Conservation (phyloP, 2,329 filamentous ascomycete species). For the Hymenoscyphus fraxineus region DNA sequence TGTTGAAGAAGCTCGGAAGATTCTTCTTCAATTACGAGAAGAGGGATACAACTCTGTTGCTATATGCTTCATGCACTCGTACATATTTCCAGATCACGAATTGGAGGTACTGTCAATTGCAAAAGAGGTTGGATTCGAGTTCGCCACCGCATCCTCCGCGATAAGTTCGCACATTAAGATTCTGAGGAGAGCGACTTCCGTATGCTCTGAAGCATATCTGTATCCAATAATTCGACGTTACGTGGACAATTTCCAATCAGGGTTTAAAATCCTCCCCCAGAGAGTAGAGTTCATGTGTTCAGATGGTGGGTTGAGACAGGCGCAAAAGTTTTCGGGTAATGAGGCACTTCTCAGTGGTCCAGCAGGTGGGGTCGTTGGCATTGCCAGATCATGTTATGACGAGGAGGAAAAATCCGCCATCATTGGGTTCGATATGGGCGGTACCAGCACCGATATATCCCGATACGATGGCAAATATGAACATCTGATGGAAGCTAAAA, state of each 20-base stretch:
- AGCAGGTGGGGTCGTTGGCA: slow-evolving; percentile 90
- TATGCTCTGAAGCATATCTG: slow-evolving; percentile 71
- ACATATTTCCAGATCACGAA: slow-evolving; percentile 87
- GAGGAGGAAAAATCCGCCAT: slow-evolving; percentile 76
- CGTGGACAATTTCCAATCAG: slow-evolving; percentile 70
- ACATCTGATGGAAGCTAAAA: slow-evolving; percentile 91
- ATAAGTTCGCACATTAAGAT: slow-evolving; percentile 66
- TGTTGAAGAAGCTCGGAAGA: slow-evolving; percentile 53
- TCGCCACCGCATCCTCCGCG: slow-evolving; percentile 69
- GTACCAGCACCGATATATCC: slow-evolving; percentile 73
- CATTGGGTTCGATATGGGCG: slow-evolving; percentile 95
- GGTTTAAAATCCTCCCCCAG: slow-evolving; percentile 66
- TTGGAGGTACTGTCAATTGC: slow-evolving; percentile 72
- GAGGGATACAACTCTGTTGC: slow-evolving; percentile 70
- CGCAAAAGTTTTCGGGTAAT: slow-evolving; percentile 75
- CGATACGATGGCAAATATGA: slow-evolving; percentile 85
- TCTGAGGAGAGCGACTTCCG: slow-evolving; percentile 64
- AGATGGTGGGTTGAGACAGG: slow-evolving; percentile 58
- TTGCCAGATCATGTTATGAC: slow-evolving; percentile 88
- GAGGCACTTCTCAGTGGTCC: slow-evolving; percentile 83
- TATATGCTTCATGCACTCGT: slow-evolving; percentile 88
- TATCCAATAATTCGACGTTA: slow-evolving; percentile 70
- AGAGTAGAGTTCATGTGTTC: slow-evolving; percentile 93
- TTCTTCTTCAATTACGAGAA: slow-evolving; percentile 58
- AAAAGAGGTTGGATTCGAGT: slow-evolving; percentile 73